phyloP scores from a whole-genome alignment of 352 stramenopile species.

The Hyaloperonospora brassicae region DNA sequence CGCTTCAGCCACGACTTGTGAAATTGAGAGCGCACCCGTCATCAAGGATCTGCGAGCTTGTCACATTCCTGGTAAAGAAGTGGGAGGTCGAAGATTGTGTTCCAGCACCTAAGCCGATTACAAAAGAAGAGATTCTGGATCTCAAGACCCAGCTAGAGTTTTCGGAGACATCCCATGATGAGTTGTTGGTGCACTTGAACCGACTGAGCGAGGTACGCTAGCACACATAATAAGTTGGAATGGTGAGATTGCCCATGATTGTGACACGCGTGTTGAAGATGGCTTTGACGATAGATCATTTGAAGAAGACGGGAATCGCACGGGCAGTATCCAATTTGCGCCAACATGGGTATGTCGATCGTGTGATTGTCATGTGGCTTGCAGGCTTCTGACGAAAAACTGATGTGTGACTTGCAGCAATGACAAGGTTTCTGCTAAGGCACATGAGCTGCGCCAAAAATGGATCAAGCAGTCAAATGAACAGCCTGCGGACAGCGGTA shows the following conservation, averaged over 20 bases:
- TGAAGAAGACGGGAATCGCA: conserved; percentile 65
- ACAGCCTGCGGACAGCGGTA: conserved; percentile 26
- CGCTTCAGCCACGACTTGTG: conserved; percentile 31
- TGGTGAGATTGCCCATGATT: not conserved
- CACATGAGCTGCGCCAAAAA: conserved; percentile 52
- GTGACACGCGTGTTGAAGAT: conserved; percentile 26
- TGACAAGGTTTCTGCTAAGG: conserved; percentile 66
- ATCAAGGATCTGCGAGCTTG: conserved; percentile 23
- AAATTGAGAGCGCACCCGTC: conserved; percentile 30
- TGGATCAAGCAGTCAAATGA: conserved; percentile 62
- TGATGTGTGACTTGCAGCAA: conserved; percentile 33
- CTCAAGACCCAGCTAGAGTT: conserved; percentile 54
- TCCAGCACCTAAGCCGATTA: conserved; percentile 39
- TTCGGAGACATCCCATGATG: conserved; percentile 49
- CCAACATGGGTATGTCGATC: conserved; percentile 56
- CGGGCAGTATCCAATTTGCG: conserved; percentile 55
- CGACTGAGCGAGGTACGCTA: conserved; percentile 38
- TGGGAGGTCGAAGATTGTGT: conserved; percentile 45
- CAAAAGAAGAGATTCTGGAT: conserved; percentile 45
- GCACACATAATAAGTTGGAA: not conserved
- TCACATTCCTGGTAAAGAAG: conserved; percentile 35
- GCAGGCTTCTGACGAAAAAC: conserved; percentile 2
- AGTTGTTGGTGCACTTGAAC: conserved; percentile 50
- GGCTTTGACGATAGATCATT: conserved; percentile 45
- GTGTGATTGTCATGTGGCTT: not conserved